These are phyloP conservation scores for Metschnikowia picachoensis DNA, from an alignment of 805 yeast genomes.

Conservation along the genomic window DNA sequence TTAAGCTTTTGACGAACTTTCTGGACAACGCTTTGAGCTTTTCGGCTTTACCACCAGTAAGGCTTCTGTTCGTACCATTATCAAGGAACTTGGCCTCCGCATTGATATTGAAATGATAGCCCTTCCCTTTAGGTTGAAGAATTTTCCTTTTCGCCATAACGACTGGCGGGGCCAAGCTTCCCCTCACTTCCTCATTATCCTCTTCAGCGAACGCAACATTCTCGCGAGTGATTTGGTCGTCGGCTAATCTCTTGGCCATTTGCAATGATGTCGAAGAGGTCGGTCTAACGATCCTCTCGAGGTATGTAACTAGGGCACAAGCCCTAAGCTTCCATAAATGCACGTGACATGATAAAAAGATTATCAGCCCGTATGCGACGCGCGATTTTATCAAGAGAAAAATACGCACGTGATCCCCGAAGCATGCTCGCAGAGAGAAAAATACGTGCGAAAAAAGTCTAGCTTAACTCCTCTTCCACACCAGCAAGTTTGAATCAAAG, in stretches of 20 bases:
- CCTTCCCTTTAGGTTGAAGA: constrained; percentile 46
- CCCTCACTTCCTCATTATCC: constrained; percentile 32
- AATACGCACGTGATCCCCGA: constrained; percentile 10
- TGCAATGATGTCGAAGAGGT: neutral
- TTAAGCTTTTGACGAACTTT: constrained; percentile 50
- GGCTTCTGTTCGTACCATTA: neutral
- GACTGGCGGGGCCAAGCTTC: constrained; percentile 46
- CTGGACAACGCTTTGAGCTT: constrained; percentile 65
- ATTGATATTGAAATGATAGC: constrained; percentile 6
- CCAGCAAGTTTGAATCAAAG: constrained; percentile 28
- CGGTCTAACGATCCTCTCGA: neutral
- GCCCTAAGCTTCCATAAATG: constrained; percentile 12
- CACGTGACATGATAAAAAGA: neutral
- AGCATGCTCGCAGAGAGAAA: constrained; percentile 12
- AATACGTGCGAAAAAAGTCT: constrained; percentile 7
- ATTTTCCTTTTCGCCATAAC: constrained; percentile 69
- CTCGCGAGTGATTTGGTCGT: constrained; percentile 59
- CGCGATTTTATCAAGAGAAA: neutral
- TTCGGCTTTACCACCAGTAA: constrained; percentile 32
- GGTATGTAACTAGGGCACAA: constrained; percentile 9
- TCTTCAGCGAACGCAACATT: constrained; percentile 17
- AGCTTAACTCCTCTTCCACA: constrained; percentile 17
- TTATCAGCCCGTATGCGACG: neutral
- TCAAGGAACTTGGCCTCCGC: constrained; percentile 1
- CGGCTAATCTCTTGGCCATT: constrained; percentile 70